These are phyloP conservation scores for Cystoisospora suis DNA, from an alignment of 169 alveolate genomes.

Conservation along the genomic window DNA sequence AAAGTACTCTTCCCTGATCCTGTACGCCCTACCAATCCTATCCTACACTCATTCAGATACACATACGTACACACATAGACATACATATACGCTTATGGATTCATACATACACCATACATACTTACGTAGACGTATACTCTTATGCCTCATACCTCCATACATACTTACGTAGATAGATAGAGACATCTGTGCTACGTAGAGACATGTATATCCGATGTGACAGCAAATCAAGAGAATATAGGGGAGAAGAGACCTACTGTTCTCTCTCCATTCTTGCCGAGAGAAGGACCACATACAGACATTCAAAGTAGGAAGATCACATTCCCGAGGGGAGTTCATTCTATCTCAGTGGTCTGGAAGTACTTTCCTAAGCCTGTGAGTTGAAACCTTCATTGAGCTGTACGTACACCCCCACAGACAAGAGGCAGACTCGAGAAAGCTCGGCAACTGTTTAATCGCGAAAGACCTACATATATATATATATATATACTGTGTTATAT, in stretches of 20 bases:
- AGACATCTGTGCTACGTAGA: neutral
- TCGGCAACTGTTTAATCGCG: neutral
- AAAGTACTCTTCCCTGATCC: slow-evolving; percentile 95
- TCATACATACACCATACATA: neutral
- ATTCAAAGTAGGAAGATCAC: too few species aligned
- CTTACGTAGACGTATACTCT: slow-evolving; percentile 70
- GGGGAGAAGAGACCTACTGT: neutral
- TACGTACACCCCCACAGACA: too few species aligned
- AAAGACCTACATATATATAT: neutral
- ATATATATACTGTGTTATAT: too few species aligned
- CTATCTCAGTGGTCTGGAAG: too few species aligned
- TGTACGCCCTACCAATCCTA: slow-evolving; percentile 93
- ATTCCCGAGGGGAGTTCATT: too few species aligned
- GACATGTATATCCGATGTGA: too few species aligned
- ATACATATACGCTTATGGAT: neutral
- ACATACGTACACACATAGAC: neutral
- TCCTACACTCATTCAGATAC: slow-evolving; percentile 57
- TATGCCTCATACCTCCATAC: slow-evolving; percentile 66
- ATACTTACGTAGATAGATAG: neutral
- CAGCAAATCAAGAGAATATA: too few species aligned
- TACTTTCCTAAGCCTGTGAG: too few species aligned
- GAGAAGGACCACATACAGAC: too few species aligned
- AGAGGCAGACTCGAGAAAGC: neutral
- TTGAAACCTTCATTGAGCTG: too few species aligned
- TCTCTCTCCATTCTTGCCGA: too few species aligned